Conservation (phyloP, 805 yeast species). For the Tanozyma kutaoensis region DNA sequence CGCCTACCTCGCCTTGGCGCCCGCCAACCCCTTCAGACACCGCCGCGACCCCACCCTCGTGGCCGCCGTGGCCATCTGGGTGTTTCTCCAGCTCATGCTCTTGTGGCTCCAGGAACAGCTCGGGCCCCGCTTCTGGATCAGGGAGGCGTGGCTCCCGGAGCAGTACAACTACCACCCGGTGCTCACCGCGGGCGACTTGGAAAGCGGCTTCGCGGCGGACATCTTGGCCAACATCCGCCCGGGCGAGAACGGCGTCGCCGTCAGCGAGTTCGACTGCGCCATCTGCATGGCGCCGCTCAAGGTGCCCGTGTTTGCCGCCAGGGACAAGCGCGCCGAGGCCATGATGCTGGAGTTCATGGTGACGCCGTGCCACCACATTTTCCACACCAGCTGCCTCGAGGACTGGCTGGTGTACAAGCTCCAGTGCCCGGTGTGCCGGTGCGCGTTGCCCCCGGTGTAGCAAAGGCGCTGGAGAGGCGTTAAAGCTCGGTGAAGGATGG, state of each 20-base stretch:
- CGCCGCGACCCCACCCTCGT: slow-evolving; percentile 44
- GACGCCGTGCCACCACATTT: slow-evolving; percentile 85
- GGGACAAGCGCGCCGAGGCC: slow-evolving; percentile 3
- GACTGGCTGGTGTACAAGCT: slow-evolving; percentile 88
- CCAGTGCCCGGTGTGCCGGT: slow-evolving; percentile 90
- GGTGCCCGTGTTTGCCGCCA: slow-evolving; percentile 4
- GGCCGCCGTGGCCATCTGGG: slow-evolving; percentile 36
- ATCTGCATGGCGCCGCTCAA: slow-evolving; percentile 59
- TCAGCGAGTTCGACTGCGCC: slow-evolving; percentile 21
- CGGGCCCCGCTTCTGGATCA: slow-evolving; percentile 79
- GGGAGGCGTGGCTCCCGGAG: slow-evolving; percentile 61
- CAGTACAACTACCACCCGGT: slow-evolving; percentile 76
- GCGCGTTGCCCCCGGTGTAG: slow-evolving; percentile 70
- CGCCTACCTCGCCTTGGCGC: slow-evolving; percentile 39
- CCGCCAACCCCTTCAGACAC: slow-evolving; percentile 57
- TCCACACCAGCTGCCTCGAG: slow-evolving; percentile 81
- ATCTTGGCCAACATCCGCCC: slow-evolving; percentile 23
- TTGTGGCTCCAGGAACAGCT: slow-evolving; percentile 50
- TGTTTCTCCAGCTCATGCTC: slow-evolving; percentile 41
- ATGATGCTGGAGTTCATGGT: slow-evolving; percentile 46
- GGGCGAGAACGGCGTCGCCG: slow-evolving; percentile 10
- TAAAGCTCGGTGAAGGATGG: too few species aligned
- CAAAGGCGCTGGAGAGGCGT: slow-evolving; percentile 1
- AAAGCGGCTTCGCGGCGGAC: slow-evolving; percentile 39
- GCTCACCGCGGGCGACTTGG: slow-evolving; percentile 45